Evolutionary conservation across 163 green algal species (phyloP).

Genomic region (Chloromonas sp.): DNA sequence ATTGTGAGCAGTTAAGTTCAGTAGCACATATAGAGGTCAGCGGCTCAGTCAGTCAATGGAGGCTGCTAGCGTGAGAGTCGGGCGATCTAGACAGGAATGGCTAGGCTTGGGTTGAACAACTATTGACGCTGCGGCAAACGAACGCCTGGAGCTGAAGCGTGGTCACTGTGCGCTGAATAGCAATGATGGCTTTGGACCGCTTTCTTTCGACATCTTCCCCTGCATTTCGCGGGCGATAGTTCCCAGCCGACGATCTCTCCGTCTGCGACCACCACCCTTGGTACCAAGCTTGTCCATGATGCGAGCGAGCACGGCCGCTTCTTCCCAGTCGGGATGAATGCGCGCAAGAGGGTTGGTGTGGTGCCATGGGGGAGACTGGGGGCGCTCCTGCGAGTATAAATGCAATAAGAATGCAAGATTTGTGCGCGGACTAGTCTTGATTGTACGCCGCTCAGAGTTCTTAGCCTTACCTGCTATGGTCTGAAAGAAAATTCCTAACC

Average conservation of each 20-base stretch:
- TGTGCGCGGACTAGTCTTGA: background rate
- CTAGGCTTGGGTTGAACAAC: too few relatives aligned
- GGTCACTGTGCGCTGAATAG: background rate
- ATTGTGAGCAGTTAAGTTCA: too few relatives aligned
- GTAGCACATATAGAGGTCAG: too few relatives aligned
- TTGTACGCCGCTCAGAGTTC: background rate
- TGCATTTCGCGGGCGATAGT: slow-evolving; percentile 9
- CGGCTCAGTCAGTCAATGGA: too few relatives aligned
- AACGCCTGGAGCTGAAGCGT: too few relatives aligned
- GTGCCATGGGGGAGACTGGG: slow-evolving; percentile 38
- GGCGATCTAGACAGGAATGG: too few relatives aligned
- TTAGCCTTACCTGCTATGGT: background rate
- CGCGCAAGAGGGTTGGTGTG: slow-evolving; percentile 45
- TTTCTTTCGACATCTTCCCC: slow-evolving; percentile 9
- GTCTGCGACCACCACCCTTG: slow-evolving; percentile 37
- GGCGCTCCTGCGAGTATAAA: slow-evolving; percentile 14
- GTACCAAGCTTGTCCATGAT: slow-evolving; percentile 42
- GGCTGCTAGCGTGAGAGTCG: too few relatives aligned
- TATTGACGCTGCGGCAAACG: too few relatives aligned
- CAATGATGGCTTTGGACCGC: background rate
- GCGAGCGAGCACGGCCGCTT: slow-evolving; percentile 35
- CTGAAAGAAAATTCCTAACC: too few relatives aligned
- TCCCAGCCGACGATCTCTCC: slow-evolving; percentile 26
- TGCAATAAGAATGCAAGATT: background rate
- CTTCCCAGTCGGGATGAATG: slow-evolving; percentile 48